A percentile compares a stretch with the other conserved stretches of the same genome.
These are phyloP conservation scores for Paracamarosporium sp. DNA, from an alignment of 2,329 filamentous ascomycete species.

Conservation along the genomic window DNA sequence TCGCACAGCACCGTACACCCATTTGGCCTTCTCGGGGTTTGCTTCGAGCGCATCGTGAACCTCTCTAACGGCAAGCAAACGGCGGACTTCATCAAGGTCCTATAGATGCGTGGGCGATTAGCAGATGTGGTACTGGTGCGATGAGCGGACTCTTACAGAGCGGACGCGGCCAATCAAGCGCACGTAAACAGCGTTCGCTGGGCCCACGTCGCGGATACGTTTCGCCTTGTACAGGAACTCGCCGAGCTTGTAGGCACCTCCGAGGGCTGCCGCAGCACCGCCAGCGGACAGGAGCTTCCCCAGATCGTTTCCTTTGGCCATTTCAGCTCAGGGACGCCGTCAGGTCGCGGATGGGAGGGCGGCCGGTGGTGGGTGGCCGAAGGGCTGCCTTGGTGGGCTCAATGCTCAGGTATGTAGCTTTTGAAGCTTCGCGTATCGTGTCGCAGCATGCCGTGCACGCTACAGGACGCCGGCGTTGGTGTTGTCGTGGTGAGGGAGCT, in stretches of 20 bases:
- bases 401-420: conserved; percentile 28
- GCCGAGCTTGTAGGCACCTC: conserved; percentile 47
- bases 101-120: neutral
- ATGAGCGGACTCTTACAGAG: conserved; percentile 8
- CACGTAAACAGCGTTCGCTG: conserved; percentile 47
- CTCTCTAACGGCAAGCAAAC: conserved; percentile 45
- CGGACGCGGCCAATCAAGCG: conserved; percentile 46
- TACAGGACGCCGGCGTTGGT: conserved; percentile 25
- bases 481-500: conserved; percentile 24
- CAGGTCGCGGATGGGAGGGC: neutral
- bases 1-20: conserved; percentile 46
- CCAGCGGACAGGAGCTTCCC: conserved; percentile 41
- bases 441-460: conserved; percentile 42
- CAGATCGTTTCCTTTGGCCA: conserved; percentile 30
- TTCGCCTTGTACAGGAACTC: conserved; percentile 46
- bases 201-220: conserved; percentile 44
- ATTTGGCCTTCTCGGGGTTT: conserved; percentile 45
- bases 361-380: neutral
- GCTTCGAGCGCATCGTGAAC: conserved; percentile 46
- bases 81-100: conserved; percentile 47
- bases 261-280: conserved; percentile 40
- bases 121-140: neutral
- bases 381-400: conserved; percentile 13
- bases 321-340: conserved; percentile 20
- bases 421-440: conserved; percentile 35